Evolutionary conservation across 2,329 filamentous ascomycete species (phyloP), one percentile per base, ranked within the genome.

Genomic region (Teratosphaeria epicoccoides): DNA sequence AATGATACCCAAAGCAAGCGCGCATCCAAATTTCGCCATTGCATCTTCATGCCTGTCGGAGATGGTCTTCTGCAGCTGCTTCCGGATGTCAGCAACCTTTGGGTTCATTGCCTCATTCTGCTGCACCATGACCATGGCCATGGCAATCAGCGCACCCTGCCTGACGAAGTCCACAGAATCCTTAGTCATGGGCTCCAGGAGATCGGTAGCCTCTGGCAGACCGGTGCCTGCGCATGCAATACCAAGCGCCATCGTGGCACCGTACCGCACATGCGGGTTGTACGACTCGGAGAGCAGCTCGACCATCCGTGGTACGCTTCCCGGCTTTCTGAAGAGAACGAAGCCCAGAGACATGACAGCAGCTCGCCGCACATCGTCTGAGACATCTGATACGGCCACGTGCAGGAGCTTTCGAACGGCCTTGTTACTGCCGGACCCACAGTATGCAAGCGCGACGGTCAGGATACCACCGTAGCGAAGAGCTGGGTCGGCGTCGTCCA

Each of bases 51-150:
- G 93, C 49, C 93, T 85, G 68, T 98, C 93, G 37, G 86, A 83
- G 23, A 97, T 83, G 52, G 96, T 88, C 77, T 95, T 97, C 74
- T 88, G 85, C 55, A 98, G 81, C 2, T 87, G 90, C 76, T 96
- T 96, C 62, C 93, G 85, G 59, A 97, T 90, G 1, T 84, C 80
- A 22, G 83, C 82, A 46, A 96, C 91, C 76, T 97, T 96, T 62
- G 93, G 90, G 72, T 97, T 98, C 88, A 96, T 95, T 24, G 85
- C 85, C 71, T 98, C 93, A 64, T 97, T 98, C 69, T 97, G 93
- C 73, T 98, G 93, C n/a, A 96, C 87, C 79, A 98, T 84, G 63
- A 98, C 95, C 93, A 98, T 98, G 54, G 93, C 82, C 52, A 97
- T 78, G 2, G 93, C 82, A 62, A 98, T 97, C 57, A 97, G 76